Base-by-base conservation (phyloP, 148 eudicot genomes). In the Chenopodium quinoa region DNA sequence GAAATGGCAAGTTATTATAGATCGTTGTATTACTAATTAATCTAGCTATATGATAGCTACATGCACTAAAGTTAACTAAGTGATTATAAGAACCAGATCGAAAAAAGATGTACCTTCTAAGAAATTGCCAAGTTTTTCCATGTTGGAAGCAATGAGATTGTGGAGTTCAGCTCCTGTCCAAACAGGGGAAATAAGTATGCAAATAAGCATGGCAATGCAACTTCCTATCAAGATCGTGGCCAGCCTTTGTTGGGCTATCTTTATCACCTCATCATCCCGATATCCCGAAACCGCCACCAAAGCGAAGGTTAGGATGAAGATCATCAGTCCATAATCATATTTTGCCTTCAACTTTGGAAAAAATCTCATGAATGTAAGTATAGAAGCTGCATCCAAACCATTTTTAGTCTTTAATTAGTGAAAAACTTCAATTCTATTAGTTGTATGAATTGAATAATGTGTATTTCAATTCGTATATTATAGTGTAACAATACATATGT, bases 111-210 rank as follows among this genome's bases (percentile, higher is more conserved):
- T 47, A 78, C 76, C 80, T 71, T 63, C 37, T 31, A 83, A 83
- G 76, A 68, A 83, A 9, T 10, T 32, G 47, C 25, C 85, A 10
- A 83, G 85, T 27, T 83, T 83, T 29, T 67, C 79, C 27, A 83
- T 54, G 76, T 83, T 75, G 40, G 79, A 75, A 19, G 82, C 75
- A 58, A 65, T 78, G 19, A 87, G 85, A 19, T 87, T 79, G 32
- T 87, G 89, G 63, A 87, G 54, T 25, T 87, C 89, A 25, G 60
- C 12, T 1, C 89, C 89, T 17, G 68, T 78, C 89, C 89, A 87
- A 66, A 87, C 89, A 7, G 89, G 89, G 78, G 77, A 85, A 67
- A 87, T 78, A 65, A 65, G 40, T 32, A 75, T 65, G 79, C 87
- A 84, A 78, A 79, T 52, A 14, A 80, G 13, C 82, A 87, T 44